Evolutionary conservation across 352 stramenopile genomes (phyloP).

Genomic region (Globisporangium nodosum): DNA sequence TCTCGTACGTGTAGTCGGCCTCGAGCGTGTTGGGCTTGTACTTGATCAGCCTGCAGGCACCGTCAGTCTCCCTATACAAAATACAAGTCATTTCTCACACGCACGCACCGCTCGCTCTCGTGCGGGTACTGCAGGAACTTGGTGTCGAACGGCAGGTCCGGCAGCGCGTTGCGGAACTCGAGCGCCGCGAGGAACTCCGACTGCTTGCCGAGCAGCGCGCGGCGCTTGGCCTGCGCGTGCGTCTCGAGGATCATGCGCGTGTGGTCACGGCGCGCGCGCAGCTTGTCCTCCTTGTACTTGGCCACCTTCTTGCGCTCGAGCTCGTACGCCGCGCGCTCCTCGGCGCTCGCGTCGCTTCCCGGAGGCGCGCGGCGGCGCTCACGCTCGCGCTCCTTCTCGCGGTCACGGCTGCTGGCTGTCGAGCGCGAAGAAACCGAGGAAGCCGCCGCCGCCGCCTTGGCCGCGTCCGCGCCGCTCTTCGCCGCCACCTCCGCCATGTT

Average conservation of each 20-base stretch:
- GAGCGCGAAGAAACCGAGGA: no score
- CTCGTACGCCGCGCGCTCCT: constrained; percentile 76
- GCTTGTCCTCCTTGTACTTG: constrained; percentile 89
- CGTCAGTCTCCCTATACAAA: constrained; percentile 4
- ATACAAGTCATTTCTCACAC: not conserved
- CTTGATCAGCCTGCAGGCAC: constrained; percentile 57
- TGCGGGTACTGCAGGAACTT: constrained; percentile 85
- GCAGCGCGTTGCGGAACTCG: constrained; percentile 80
- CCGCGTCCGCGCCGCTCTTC: not conserved
- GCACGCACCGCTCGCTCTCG: constrained; percentile 56
- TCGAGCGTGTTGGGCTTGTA: constrained; percentile 85
- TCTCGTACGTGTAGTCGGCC: constrained; percentile 83
- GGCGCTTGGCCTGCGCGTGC: constrained; percentile 78
- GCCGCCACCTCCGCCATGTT: not conserved
- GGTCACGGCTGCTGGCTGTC: not conserved
- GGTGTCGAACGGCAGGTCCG: constrained; percentile 80
- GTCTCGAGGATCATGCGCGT: constrained; percentile 86
- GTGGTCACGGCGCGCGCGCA: constrained; percentile 79
- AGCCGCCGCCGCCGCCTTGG: not conserved
- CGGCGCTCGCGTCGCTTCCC: constrained; percentile 44
- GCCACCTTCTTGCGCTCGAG: constrained; percentile 83
- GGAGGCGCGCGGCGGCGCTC: constrained; percentile 38
- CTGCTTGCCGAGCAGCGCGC: constrained; percentile 72
- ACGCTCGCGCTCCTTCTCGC: constrained; percentile 9
- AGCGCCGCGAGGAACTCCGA: constrained; percentile 78